A percentile compares a stretch with the other conserved stretches of the same genome.
These are phyloP conservation scores for Podospora tetraspora DNA, from an alignment of 495 filamentous ascomycete species.

Conservation along the genomic window DNA sequence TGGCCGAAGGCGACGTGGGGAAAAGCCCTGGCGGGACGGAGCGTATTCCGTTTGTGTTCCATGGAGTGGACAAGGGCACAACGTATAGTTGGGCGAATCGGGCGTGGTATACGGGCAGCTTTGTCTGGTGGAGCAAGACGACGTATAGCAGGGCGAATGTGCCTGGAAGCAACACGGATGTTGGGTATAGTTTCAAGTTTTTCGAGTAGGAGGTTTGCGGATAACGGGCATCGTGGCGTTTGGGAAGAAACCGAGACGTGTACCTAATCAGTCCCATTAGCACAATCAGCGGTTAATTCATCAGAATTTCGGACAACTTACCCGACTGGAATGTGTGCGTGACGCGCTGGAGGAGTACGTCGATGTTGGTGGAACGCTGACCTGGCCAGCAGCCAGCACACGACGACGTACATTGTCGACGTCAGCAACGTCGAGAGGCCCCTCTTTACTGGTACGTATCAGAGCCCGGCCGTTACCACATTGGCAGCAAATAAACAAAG, in stretches of 20 bases:
- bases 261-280: neutral
- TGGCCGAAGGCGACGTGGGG: constrained; percentile 9
- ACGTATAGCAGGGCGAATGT: constrained; percentile 12
- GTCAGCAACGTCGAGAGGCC: constrained; percentile 46
- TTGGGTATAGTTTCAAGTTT: constrained; percentile 14
- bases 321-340: too few species aligned
- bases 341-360: too few species aligned
- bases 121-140: constrained; percentile 15
- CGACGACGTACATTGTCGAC: constrained; percentile 53
- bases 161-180: constrained; percentile 4
- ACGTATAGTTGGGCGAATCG: constrained; percentile 14
- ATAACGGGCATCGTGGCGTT: neutral
- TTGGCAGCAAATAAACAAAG: too few species aligned
- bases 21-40: constrained; percentile 12
- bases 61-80: constrained; percentile 16
- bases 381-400: constrained; percentile 40
- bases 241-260: neutral
- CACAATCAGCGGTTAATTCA: too few species aligned
- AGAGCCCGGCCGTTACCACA: constrained; percentile 37
- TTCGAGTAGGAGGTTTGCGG: constrained; percentile 8
- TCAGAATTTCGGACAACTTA: too few species aligned
- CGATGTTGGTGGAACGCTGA: constrained; percentile 21
- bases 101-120: constrained; percentile 12
- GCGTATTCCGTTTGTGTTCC: constrained; percentile 12
- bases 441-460: constrained; percentile 50